These are phyloP conservation scores for Auricularia auricula-judae DNA, from an alignment of 768 basidiomycete species.

Conservation along the genomic window DNA sequence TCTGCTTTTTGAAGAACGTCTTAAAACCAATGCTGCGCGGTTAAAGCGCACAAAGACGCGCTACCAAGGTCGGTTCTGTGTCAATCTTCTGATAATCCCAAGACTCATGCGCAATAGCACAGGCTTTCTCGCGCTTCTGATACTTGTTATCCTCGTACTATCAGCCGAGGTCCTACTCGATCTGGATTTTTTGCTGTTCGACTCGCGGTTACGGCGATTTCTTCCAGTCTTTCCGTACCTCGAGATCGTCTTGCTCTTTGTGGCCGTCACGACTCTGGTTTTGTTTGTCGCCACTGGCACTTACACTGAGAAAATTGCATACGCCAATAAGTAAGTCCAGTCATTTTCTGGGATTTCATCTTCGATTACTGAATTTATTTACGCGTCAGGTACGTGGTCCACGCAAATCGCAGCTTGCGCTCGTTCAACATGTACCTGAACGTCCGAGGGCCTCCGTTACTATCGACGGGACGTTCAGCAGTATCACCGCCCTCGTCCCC, in stretches of 20 bases:
- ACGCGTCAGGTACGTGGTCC: conserved; percentile 75
- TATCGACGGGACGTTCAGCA: conserved; percentile 31
- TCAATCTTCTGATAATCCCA: conserved; percentile 13
- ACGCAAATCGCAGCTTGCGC: conserved; percentile 84
- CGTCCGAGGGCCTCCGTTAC: conserved; percentile 68
- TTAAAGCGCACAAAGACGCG: conserved; percentile 69
- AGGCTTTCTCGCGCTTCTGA: conserved; percentile 71
- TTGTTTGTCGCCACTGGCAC: conserved; percentile 95
- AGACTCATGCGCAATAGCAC: conserved; percentile 8
- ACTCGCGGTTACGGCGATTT: neutral
- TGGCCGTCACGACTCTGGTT: conserved; percentile 79
- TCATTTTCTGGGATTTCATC: neutral
- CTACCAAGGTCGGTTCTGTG: conserved; percentile 56
- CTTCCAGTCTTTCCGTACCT: conserved; percentile 41
- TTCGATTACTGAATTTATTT: conserved; percentile 4
- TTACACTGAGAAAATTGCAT: conserved; percentile 92
- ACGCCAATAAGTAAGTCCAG: conserved; percentile 80
- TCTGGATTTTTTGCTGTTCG: conserved; percentile 37
- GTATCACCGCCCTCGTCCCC: conserved; percentile 17
- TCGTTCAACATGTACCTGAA: conserved; percentile 97
- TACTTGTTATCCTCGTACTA: conserved; percentile 58
- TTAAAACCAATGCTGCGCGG: conserved; percentile 83
- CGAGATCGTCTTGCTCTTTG: conserved; percentile 69
- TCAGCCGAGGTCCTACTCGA: conserved; percentile 66
- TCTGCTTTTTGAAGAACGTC: conserved; percentile 88